Evolutionary conservation across 495 filamentous ascomycete species (phyloP), one percentile per base, ranked within the genome.

Genomic region (Annulohypoxylon bovei): DNA sequence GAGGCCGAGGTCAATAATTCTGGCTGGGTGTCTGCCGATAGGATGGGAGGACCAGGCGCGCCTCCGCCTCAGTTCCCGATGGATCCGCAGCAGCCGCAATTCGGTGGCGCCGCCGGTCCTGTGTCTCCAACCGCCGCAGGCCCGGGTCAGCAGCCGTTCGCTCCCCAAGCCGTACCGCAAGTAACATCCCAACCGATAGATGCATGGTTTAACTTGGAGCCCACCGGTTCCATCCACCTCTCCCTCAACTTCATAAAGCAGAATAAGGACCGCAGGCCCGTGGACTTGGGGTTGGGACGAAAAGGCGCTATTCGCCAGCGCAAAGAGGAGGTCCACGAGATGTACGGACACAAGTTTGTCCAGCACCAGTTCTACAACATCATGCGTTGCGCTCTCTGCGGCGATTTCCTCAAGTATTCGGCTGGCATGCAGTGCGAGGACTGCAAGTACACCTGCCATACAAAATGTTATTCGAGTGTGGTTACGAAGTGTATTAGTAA

Each of bases 401-500:
- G 95, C 60, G 96, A 98, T 62, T 97, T 98, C 74, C 89, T 99
- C 81, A 98, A 98, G 77, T 98, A 98, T 81, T 94, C 94, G 30
- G 92, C 95, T 14, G 96, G 95, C 47, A 98, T 98, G 95, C 95
- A 99, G 82, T 99, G 95, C 78, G 91, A 95, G 65, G 95, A 99
- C 81, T 99, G 95, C 93, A 98, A 98, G 80, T 98, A 97, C 76
- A 98, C 95, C 20, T 98, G 96, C 79, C 95, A 99, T 79, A 93
- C 92, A 76, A 97, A 97, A 79, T 99, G 95, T 78, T 98, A 97
- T 76, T 82, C 85, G 9, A 96, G 94, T 77, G 95, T 99, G n/a
- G 96, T 99, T 74, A 98, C 95, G 60, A 99, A 99, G 79, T 99
- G 95, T 82, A 99, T 99, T 81, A 98, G 94, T 82, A 98, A 98